Base-by-base conservation (phyloP, 495 filamentous ascomycete species). In the Neurospora cerealis region DNA sequence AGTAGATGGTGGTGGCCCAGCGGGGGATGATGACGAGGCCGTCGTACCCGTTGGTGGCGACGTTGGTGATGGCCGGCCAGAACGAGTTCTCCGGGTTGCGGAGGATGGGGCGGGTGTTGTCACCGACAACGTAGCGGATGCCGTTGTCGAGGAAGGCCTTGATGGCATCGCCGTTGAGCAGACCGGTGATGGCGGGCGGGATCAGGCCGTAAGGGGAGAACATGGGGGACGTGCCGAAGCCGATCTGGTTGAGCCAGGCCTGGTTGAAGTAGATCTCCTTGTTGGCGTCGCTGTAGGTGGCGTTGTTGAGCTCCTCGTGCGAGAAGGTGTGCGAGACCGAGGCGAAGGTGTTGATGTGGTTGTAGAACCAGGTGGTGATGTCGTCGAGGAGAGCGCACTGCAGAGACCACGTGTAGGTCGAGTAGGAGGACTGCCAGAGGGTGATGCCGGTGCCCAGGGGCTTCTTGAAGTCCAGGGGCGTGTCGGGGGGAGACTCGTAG, bases 131-230 rank as follows among this genome's bases (percentile, higher is more conserved):
- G 81, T 89, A 86, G 42, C 77, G 80, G 73, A 91, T 88, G 28
- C 87, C 88, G 73, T 87, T 87, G 42, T 89, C 87, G 73, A 79
- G 81, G 87, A 87, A 91, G 19, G 88, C 89, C 38, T 78, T 78
- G 19, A 91, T 82, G 38, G 86, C 88, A 78, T 91, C 89, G 17
- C 87, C 89, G 79, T 91, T 91, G 81, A 90, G 88, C 11, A 91
- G 74, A 62, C 89, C 89, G 1, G 89, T 91, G 71, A 91, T 91
- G 72, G 87, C 88, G 0, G 89, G 89, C 11, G 89, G 89, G 74
- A 91, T 88, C 71, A 91, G 84, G 36, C 89, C 89, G 39, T 82
- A 83, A 28, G 78, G 74, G 19, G 85, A 88, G 73, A 84, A 89
- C 71, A 83, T 76, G 17, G 48, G 75, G 13, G 83, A 83, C 19